Base-by-base conservation (phyloP, 1,284 basidiomycete genomes). In the Pseudomicrostroma phylloplanum region DNA sequence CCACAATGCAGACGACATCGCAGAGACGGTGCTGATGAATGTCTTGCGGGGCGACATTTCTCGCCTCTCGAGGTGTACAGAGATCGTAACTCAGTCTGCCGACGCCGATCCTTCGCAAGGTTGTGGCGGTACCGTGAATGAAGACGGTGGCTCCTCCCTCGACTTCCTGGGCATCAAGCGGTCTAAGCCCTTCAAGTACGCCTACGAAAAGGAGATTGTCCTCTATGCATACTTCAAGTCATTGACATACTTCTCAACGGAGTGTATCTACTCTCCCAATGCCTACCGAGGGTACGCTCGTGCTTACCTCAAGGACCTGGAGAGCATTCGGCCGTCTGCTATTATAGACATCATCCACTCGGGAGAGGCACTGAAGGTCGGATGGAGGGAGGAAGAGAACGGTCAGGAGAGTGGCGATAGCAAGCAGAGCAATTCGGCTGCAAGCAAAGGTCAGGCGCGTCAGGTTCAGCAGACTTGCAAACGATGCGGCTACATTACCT, bases 161-260 rank as follows among this genome's bases (percentile, higher is more conserved):
- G 51, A 54, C 26, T 54, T 54, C 21, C 51, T 54, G 74, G 94
- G 91, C 0, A 97, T 98, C 78, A 91, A 88, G 79, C 86, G 96
- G 55, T 93, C 90, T 65, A 99, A 99, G 81, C 94, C 94, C 2
- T 98, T 99, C 85, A 98, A 97, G 80, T 82, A 97, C 75, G 89
- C 92, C 0, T 98, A 98, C 77, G 96, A 99, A 82, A 99, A 99
- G 82, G 94, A 99, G 81, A 98, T 99, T 54, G 94, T 99, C 68
- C 96, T 99, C 93, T 96, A 96, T 79, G 93, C 93, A 11, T 96
- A 96, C 81, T 96, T 96, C 83, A 96, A 96, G 73, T 81, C 81
- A 81, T 84, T 99, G 41, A 93, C 96, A 76, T 99, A 99, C 81
- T 97, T 97, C 81, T 96, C 92, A 1, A 99, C 96, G 4, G 94